A percentile compares a stretch with the other conserved stretches of the same genome.
phyloP scores from a whole-genome alignment of 345 rosid species.

The Corchorus capsularis region DNA sequence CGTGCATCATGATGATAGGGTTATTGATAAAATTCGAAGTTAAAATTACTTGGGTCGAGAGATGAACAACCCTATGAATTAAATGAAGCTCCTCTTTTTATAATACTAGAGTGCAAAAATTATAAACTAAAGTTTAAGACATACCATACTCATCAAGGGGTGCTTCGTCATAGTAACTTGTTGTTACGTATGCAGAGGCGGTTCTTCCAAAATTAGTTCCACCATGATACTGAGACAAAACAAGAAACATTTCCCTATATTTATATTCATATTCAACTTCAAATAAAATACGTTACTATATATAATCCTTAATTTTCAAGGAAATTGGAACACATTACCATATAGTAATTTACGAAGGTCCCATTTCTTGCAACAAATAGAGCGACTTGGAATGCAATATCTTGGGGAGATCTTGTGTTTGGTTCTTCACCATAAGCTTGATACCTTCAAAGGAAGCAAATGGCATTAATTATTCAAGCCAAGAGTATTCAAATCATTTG shows the following conservation, averaged over 20 bases:
- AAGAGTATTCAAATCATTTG: background rate
- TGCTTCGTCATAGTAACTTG: conserved; percentile 85
- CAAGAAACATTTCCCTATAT: background rate
- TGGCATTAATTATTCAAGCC: background rate
- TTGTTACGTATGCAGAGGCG: conserved; percentile 54
- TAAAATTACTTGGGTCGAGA: background rate
- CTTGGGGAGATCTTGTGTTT: conserved; percentile 61
- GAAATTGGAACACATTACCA: conserved; percentile 49
- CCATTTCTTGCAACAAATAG: conserved; percentile 82
- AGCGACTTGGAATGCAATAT: conserved; percentile 77
- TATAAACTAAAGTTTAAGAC: background rate
- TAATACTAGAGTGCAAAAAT: too few species aligned
- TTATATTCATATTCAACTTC: background rate
- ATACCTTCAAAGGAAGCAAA: conserved; percentile 43
- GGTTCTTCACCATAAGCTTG: conserved; percentile 69
- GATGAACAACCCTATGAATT: background rate
- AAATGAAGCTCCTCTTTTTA: background rate
- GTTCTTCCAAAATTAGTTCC: conserved; percentile 96
- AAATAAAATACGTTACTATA: background rate
- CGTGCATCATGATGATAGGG: too few species aligned
- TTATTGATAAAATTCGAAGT: background rate
- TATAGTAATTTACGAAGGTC: conserved; percentile 80
- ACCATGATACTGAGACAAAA: conserved; percentile 68
- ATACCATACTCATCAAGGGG: conserved; percentile 90
- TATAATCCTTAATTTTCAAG: too few species aligned